Evolutionary conservation across 78 protist genomes (phyloP), one percentile per base, ranked within the genome.

Genomic region (slime mould (Dictyostelium discoideum)): DNA sequence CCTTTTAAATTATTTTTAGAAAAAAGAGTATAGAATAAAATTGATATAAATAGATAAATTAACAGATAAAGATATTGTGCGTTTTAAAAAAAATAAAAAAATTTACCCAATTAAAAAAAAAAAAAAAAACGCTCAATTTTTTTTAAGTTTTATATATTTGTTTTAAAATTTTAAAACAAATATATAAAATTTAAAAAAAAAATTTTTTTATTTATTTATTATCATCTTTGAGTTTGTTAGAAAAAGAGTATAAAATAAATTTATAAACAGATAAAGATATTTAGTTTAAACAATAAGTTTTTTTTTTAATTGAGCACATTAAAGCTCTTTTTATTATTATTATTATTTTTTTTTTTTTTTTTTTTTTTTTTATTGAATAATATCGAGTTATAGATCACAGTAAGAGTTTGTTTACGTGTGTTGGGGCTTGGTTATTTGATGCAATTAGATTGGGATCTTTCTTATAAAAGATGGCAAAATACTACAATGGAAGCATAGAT

Each of bases 361-460:
- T 65, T 11, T n/a, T 65, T 9, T 5, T 69, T 26, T 24, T 69
- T 26, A 11, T 69, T 69, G 40, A 26, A 69, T 69, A 11, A 69
- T 65, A 54, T 65, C 39, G 74, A n/a, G 24, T 65, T 65, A 65
- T n/a, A n/a, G 74, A 78, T 40, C 44, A 18, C 24, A 22, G 54
- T 69, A 46, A 74, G 13, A 48, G 69, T 50, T 24, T 20, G 46
- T 74, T 46, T 14, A 87, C 93, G 93, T 8, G 76, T 0, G 54
- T 87, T 16, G 22, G 39, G 84, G 24, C 2, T 54, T 83, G 54
- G 57, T 72, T 54, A 87, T 37, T 37, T 87, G 93, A 87, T 87
- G 93, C 93, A 37, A 65, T 40, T 0, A 67, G 44, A 87, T 87
- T 87, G 93, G 93, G 40, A 87, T 87, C 93, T 67, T 39, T 79